Base-by-base conservation (phyloP, 441 rosid species). In the Pelargonium australe region DNA sequence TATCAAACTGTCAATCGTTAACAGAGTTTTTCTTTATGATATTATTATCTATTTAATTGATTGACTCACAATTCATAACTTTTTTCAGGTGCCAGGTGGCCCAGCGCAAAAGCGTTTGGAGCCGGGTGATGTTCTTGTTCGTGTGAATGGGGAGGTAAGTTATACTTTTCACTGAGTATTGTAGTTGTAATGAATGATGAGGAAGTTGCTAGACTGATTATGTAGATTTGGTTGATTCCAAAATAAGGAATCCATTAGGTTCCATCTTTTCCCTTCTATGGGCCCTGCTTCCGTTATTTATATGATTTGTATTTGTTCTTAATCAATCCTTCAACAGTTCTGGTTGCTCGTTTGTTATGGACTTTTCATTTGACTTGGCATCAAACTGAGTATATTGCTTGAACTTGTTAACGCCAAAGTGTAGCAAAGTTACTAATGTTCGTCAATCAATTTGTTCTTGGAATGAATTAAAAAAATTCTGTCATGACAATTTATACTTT, bases 101-200 rank as follows among this genome's bases (percentile, higher is more conserved):
- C 97, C 98, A 71, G 92, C 96, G 61, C 84, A 86, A 78, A 82
- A 77, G 71, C 85, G 79, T 47, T 80, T 95, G 83, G 97, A 92
- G 84, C 88, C 98, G 3, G 99, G 99, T 66, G 99, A 92, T 84
- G 91, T 95, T 70, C 97, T 95, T 79, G 83, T 95, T 73, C 83
- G 82, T 70, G 83, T 90, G 82, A 90, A 95, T 71, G 88, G 95
- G 69, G 91, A 87, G 66, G 99, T 90, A 80, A 83, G 94, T 85
- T 68, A 63, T 64, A 17, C 37, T 57, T 61, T 37, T 45, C 5
- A 6, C 47, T 28, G 23, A 16, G 16, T 28, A 4, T 66, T 28
- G n/a, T 58, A 58, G 63, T 58, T 57, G 25, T 57, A 57, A 57
- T 17, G 25, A 57, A 58, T 58, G 25, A 20, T 58, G 25, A 19